These are phyloP conservation scores for Amesomyces nigricolor DNA, from an alignment of 2,329 filamentous ascomycete genomes.

Conservation along the genomic window DNA sequence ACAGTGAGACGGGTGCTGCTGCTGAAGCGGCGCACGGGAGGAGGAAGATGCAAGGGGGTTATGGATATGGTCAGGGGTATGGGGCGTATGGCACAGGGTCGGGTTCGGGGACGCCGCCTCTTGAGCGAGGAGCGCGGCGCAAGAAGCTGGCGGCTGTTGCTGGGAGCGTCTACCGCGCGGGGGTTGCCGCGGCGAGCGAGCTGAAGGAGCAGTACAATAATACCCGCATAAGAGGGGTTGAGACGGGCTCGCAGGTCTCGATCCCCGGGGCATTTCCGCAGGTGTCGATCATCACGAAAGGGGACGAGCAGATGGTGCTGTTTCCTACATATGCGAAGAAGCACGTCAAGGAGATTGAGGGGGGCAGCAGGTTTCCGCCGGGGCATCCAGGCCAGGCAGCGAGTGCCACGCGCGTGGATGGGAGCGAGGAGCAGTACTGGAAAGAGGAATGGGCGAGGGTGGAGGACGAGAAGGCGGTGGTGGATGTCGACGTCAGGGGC, in stretches of 20 bases:
- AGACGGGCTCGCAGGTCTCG: slow-evolving; percentile 35
- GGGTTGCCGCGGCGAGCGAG: slow-evolving; percentile 52
- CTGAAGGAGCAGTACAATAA: slow-evolving; percentile 56
- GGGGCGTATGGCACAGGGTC: slow-evolving; percentile 12
- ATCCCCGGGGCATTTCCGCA: slow-evolving; percentile 79
- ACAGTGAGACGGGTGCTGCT: not conserved
- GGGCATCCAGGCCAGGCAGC: slow-evolving; percentile 33
- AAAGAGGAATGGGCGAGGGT: slow-evolving; percentile 70
- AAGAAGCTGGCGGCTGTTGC: slow-evolving; percentile 68
- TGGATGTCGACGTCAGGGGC: slow-evolving; percentile 90
- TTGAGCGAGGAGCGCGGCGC: slow-evolving; percentile 65
- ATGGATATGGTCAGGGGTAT: slow-evolving; percentile 24
- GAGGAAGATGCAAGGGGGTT: not conserved
- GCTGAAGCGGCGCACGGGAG: not conserved
- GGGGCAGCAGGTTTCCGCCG: slow-evolving; percentile 32
- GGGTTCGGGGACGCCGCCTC: slow-evolving; percentile 23
- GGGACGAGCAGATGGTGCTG: slow-evolving; percentile 85
- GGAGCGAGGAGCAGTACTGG: slow-evolving; percentile 68
- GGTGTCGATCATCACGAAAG: slow-evolving; percentile 70
- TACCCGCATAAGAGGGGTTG: slow-evolving; percentile 38
- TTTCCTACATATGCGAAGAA: slow-evolving; percentile 89
- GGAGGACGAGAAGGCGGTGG: slow-evolving; percentile 76
- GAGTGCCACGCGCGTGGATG: slow-evolving; percentile 30
- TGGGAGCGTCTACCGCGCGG: slow-evolving; percentile 51
- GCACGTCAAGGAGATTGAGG: slow-evolving; percentile 59